phyloP scores from a whole-genome alignment of 345 rosid genomes.

The Pseudoturritis turrita region DNA sequence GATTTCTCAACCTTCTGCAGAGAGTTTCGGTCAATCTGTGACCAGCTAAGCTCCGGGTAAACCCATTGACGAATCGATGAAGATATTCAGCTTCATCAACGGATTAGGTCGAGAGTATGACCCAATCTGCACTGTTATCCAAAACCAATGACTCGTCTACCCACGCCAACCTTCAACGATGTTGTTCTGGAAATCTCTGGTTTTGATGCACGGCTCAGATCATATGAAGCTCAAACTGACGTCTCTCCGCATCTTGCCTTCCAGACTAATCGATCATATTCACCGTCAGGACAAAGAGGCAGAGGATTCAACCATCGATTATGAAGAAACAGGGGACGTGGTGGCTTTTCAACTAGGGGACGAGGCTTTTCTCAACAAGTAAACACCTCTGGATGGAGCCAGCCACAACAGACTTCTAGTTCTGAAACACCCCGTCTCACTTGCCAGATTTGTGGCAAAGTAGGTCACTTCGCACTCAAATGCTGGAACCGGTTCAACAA shows the following conservation, averaged over 20 bases:
- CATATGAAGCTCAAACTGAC: rapidly evolving
- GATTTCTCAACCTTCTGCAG: rapidly evolving
- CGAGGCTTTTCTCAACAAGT: no score
- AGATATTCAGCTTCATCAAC: background rate
- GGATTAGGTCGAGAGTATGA: background rate
- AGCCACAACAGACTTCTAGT: no score
- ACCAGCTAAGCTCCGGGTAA: background rate
- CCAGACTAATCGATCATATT: background rate
- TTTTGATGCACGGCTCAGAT: rapidly evolving
- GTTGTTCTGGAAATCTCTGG: background rate
- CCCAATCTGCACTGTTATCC: background rate
- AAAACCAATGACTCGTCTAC: background rate
- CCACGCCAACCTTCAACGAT: background rate
- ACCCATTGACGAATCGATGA: background rate
- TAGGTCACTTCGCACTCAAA: background rate
- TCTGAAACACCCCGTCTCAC: background rate
- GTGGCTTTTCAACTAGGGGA: background rate
- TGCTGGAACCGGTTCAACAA: background rate
- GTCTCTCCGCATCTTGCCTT: background rate
- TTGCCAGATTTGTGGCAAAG: background rate
- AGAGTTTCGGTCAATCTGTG: background rate
- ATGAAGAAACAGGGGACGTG: background rate
- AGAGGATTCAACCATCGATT: background rate
- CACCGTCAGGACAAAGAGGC: background rate
- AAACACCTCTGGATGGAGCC: no score